phyloP scores from a whole-genome alignment of 1,139 yeast species.

The Insectozyma bohioensis region DNA sequence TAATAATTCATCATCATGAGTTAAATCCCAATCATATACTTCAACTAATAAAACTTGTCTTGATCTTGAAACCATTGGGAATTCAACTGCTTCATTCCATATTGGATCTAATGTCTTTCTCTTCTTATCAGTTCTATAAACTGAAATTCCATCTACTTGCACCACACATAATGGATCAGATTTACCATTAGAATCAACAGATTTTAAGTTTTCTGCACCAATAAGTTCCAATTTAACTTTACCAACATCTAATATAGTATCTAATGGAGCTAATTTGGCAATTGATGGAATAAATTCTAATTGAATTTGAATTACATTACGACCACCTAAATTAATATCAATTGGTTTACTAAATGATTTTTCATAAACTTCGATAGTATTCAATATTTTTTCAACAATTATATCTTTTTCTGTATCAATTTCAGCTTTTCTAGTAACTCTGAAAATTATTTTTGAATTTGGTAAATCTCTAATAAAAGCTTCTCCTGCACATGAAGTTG shows the following conservation, averaged over 20 bases:
- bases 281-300: slow-evolving; percentile 63
- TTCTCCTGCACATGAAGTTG: slow-evolving; percentile 47
- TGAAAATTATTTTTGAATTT: slow-evolving; percentile 54
- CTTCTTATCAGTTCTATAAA: slow-evolving; percentile 57
- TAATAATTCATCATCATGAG: slow-evolving; percentile 63
- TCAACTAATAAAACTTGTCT: slow-evolving; percentile 49
- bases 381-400: slow-evolving; percentile 45
- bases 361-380: slow-evolving; percentile 54
- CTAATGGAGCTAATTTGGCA: slow-evolving; percentile 52
- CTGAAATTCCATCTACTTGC: slow-evolving; percentile 51
- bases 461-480: slow-evolving; percentile 69
- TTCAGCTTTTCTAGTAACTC: slow-evolving; percentile 52
- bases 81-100: slow-evolving; percentile 63
- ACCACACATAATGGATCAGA: slow-evolving; percentile 67
- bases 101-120: slow-evolving; percentile 67
- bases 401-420: slow-evolving; percentile 51
- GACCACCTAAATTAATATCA: slow-evolving; percentile 44
- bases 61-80: slow-evolving; percentile 63
- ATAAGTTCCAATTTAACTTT: slow-evolving; percentile 53
- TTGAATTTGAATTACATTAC: slow-evolving; percentile 44
- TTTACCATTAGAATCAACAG: slow-evolving; percentile 72
- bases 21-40: slow-evolving; percentile 75
- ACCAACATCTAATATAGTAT: slow-evolving; percentile 70
- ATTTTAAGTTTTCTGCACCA: slow-evolving; percentile 49
- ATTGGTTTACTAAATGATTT: slow-evolving; percentile 48